phyloP scores from a whole-genome alignment of 225 moss, liverwort and hornwort species.

The Physcomitrellopsis africana region DNA sequence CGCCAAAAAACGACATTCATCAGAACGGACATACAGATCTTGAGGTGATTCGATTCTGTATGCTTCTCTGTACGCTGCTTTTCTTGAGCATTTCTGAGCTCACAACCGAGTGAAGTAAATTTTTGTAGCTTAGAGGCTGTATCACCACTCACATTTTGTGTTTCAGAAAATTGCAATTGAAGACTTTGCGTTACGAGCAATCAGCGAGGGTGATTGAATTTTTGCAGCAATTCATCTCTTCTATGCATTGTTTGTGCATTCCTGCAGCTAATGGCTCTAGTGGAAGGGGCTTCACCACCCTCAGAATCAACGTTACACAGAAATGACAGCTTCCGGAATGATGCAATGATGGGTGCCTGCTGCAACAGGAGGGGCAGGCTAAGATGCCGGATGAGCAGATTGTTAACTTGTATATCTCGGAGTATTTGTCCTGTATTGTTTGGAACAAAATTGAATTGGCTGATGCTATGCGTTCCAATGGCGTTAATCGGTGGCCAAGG shows the following conservation, averaged over 20 bases:
- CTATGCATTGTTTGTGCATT: background rate
- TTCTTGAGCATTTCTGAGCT: background rate
- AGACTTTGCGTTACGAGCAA: no score
- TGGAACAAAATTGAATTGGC: conserved; percentile 43
- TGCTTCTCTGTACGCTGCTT: background rate
- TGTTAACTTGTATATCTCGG: conserved; percentile 10
- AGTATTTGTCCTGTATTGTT: conserved; percentile 38
- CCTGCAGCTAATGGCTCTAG: conserved; percentile 30
- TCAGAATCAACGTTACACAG: conserved; percentile 24
- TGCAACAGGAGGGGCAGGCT: conserved; percentile 17
- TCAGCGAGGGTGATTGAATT: background rate
- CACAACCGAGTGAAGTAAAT: background rate
- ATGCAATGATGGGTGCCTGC: background rate
- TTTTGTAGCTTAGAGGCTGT: background rate
- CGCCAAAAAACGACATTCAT: conserved; percentile 29
- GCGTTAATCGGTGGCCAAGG: conserved; percentile 35
- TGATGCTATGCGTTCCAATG: conserved; percentile 40
- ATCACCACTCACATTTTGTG: background rate
- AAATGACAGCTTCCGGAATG: conserved; percentile 24
- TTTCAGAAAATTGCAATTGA: no score
- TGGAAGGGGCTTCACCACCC: conserved; percentile 16
- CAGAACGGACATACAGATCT: conserved; percentile 35
- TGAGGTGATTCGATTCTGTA: conserved; percentile 35
- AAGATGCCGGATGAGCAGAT: conserved; percentile 21
- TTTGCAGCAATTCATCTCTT: background rate